Conservation (phyloP, 1,284 basidiomycete genomes). For the Volvariella surrecta region DNA sequence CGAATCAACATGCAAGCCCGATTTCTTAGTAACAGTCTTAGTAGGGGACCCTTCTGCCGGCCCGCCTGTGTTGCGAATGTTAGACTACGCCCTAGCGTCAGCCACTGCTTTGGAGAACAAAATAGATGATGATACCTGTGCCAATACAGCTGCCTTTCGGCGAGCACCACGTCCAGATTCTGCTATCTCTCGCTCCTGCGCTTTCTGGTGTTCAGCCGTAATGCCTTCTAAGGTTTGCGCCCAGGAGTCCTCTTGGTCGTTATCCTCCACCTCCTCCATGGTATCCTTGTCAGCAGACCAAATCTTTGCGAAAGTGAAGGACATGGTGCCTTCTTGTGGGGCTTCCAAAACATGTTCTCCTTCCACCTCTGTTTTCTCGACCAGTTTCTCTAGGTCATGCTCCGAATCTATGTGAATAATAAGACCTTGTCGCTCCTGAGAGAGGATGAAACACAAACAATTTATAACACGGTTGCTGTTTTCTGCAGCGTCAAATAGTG, state of each 20-base stretch:
- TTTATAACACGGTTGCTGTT: slow-evolving; percentile 59
- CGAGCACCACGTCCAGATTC: slow-evolving; percentile 59
- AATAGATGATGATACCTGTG: slow-evolving; percentile 30
- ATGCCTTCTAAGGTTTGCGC: slow-evolving; percentile 60
- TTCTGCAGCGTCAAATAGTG: slow-evolving; percentile 54
- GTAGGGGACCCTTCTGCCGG: slow-evolving; percentile 1
- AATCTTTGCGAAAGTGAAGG: slow-evolving; percentile 81
- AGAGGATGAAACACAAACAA: neutral
- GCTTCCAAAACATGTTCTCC: slow-evolving; percentile 39
- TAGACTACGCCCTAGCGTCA: neutral
- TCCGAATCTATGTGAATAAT: slow-evolving; percentile 54
- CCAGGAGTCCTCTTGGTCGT: slow-evolving; percentile 70
- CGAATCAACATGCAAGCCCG: slow-evolving; percentile 12
- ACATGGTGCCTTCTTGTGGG: slow-evolving; percentile 34
- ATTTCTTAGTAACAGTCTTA: slow-evolving; percentile 7
- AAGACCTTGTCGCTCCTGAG: slow-evolving; percentile 3
- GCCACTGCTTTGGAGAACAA: too few species aligned
- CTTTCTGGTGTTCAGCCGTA: slow-evolving; percentile 40
- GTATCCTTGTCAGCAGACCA: slow-evolving; percentile 74
- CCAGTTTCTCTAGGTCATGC: slow-evolving; percentile 72
- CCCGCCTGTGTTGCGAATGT: neutral
- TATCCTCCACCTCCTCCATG: slow-evolving; percentile 58
- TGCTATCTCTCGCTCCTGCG: slow-evolving; percentile 39
- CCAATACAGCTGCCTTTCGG: slow-evolving; percentile 55
- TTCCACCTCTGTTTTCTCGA: slow-evolving; percentile 76